phyloP scores from a whole-genome alignment of 176 grass and related monocot genomes.

The Pontederia crassipes region DNA sequence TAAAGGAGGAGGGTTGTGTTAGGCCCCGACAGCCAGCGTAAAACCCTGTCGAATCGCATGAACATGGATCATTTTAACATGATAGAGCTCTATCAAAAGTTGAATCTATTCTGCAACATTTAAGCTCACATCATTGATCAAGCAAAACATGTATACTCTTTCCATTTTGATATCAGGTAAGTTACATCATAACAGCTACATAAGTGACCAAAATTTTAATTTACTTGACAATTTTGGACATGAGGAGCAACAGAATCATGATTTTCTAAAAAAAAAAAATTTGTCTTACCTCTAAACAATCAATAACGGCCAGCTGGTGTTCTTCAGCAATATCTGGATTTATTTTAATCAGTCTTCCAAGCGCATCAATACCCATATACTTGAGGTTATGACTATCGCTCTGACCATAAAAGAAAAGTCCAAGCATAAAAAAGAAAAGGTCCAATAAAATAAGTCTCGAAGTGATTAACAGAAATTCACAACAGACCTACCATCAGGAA shows the following conservation, averaged over 20 bases:
- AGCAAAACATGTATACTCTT: no score
- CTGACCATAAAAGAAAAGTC: constrained; percentile 28
- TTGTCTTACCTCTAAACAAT: constrained; percentile 83
- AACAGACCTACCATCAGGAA: constrained; percentile 71
- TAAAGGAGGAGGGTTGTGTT: no score
- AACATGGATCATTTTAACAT: no score
- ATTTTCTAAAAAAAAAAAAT: neutral
- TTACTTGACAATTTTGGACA: no score
- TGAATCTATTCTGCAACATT: no score
- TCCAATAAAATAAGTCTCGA: neutral
- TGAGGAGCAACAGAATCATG: neutral
- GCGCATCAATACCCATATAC: constrained; percentile 98
- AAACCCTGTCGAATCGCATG: no score
- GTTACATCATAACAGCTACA: no score
- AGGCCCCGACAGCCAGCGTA: no score
- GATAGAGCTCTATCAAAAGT: no score
- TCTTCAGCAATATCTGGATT: constrained; percentile 99
- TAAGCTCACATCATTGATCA: no score
- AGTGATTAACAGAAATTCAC: neutral
- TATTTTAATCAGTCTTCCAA: constrained; percentile 92
- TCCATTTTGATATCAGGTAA: no score
- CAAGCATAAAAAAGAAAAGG: neutral
- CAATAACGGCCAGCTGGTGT: constrained; percentile 95
- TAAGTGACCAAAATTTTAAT: no score
- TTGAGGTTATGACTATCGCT: constrained; percentile 99